Evolutionary conservation across 768 basidiomycete species (phyloP).

Genomic region (Boletus huronensis): DNA sequence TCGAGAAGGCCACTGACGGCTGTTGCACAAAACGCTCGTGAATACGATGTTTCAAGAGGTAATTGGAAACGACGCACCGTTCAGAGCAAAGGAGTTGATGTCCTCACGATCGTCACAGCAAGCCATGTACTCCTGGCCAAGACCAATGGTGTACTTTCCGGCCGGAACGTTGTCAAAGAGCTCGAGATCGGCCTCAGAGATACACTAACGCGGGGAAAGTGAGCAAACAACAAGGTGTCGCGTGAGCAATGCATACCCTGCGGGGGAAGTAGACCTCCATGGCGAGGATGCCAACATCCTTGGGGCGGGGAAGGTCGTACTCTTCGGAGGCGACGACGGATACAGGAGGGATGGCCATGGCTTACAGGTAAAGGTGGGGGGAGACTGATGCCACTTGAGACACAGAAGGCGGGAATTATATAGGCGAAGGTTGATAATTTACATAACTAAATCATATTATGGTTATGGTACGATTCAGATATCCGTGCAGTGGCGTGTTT

Average conservation of each 20-base stretch:
- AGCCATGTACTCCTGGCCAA: slow-evolving; percentile 98
- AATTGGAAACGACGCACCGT: slow-evolving; percentile 53
- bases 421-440: slow-evolving; percentile 16
- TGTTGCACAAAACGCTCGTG: slow-evolving; percentile 29
- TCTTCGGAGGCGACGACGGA: slow-evolving; percentile 9
- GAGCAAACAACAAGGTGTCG: slow-evolving; percentile 7
- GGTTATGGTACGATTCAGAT: slow-evolving; percentile 34
- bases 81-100: slow-evolving; percentile 96
- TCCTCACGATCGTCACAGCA: slow-evolving; percentile 99
- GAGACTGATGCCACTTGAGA: not conserved
- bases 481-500: slow-evolving; percentile 29
- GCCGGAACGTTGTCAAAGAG: slow-evolving; percentile 89
- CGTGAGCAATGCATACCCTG: slow-evolving; percentile 52
- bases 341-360: slow-evolving; percentile 26
- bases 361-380: not conserved
- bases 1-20: slow-evolving; percentile 86
- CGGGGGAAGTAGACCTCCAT: slow-evolving; percentile 95
- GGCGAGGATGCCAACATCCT: slow-evolving; percentile 91
- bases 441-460: slow-evolving; percentile 24
- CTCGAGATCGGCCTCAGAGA: slow-evolving; percentile 94
- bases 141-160: slow-evolving; percentile 98
- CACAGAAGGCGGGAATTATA: slow-evolving; percentile 18
- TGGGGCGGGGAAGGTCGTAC: slow-evolving; percentile 52
- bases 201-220: slow-evolving; percentile 54
- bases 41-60: not conserved